Evolutionary conservation across 2,329 filamentous ascomycete genomes (phyloP), one percentile per base, ranked within the genome.

Genomic region (Aspergillus sp.): DNA sequence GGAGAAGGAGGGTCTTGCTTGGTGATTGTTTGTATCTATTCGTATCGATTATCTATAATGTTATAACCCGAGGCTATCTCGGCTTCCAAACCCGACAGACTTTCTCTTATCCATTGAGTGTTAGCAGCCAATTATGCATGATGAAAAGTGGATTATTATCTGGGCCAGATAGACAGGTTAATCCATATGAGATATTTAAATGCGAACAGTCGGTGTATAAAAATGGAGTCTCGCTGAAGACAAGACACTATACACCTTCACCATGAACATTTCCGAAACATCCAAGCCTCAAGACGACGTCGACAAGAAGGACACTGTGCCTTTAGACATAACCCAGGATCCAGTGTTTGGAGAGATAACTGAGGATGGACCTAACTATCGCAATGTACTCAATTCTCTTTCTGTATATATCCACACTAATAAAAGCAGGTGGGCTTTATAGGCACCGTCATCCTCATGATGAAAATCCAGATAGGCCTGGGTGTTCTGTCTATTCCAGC

Each of bases 401-500:
- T 5, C 4, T 1, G n/a, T 13, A 26, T n/a, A 30, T 8, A 9
- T 9, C 10, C 34, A 12, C 5, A 30, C 7, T 4, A n/a, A n/a
- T 30, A 6, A n/a, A 27, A 39, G 12, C 11, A 64, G 66, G 64
- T 70, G 35, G 67, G 69, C 31, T 73, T 66, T 66, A 40, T 69
- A 1, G 70, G 67, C n/a, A 70, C 70, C 7, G 55, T 60, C 1
- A 66, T 61, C 13, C 56, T 72, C 30, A 72, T 72, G 68, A 64
- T 69, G 51, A 72, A 73, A 49, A 69, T 65, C 1, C 66, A 71
- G 45, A 63, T 72, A 29, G 69, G 69, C 7, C 62, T 72, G 8
- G 54, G 69, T 28, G 69, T 75, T 27, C 61, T 76, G 11, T 72
- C 72, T 1, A 71, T 76, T 27, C 73, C 73, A 1, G 46, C 56